A percentile compares a stretch with the other conserved stretches of the same genome.
These are phyloP conservation scores for Hordeum pubiflorum DNA, from an alignment of 202 grass and related monocot genomes.

Conservation along the genomic window DNA sequence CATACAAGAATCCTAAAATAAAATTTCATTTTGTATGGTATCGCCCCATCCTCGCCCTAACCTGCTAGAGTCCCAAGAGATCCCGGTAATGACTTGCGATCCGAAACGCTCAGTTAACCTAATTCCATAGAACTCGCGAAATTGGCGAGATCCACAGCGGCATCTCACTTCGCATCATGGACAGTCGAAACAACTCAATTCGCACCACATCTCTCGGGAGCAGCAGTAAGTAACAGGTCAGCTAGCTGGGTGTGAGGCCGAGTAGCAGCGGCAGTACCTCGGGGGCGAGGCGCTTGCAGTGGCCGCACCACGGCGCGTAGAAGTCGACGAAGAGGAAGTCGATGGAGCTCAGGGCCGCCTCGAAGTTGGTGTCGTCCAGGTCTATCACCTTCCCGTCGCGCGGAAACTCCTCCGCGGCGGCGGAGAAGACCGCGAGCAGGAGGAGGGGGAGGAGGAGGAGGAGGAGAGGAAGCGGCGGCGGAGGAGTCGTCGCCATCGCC, in stretches of 20 bases:
- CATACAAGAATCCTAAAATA: background rate
- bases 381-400: constrained; percentile 79
- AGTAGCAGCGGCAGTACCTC: constrained; percentile 35
- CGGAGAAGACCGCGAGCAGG: constrained; percentile 1
- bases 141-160: constrained; percentile 24
- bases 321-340: constrained; percentile 92
- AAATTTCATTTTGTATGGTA: background rate
- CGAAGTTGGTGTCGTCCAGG: constrained; percentile 81
- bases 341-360: constrained; percentile 63
- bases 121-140: background rate
- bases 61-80: constrained; percentile 11
- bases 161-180: background rate
- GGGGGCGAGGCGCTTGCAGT: constrained; percentile 91
- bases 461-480: background rate
- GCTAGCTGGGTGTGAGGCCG: background rate
- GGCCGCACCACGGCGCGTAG: constrained; percentile 91
- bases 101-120: constrained; percentile 3
- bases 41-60: background rate
- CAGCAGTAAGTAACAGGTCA: background rate
- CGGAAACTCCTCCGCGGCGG: constrained; percentile 42
- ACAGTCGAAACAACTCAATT: constrained; percentile 10
- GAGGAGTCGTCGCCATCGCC: constrained; percentile 27
- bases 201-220: constrained; percentile 14
- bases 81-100: constrained; percentile 13
- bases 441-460: constrained; percentile 13